Evolutionary conservation across 805 yeast genomes (phyloP).

Genomic region (Nakazawaea ernobii): DNA sequence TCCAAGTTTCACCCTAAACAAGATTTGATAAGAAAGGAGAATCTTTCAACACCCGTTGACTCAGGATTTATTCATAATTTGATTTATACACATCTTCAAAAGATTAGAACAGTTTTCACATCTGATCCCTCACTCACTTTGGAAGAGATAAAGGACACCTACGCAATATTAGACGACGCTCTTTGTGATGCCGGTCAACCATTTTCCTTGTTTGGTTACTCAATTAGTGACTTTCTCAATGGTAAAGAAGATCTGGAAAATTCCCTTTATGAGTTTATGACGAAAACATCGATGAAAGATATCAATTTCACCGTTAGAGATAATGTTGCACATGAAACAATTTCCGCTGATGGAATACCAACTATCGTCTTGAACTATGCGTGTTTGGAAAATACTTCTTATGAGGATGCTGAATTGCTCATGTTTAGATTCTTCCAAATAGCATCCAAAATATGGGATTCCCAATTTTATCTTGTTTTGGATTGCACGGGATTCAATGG

Average conservation of each 20-base stretch:
- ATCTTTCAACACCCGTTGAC: slow-evolving; percentile 21
- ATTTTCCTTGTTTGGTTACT: slow-evolving; percentile 45
- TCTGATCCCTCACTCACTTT: slow-evolving; percentile 7
- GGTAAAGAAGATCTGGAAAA: slow-evolving; percentile 41
- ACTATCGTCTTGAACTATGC: slow-evolving; percentile 48
- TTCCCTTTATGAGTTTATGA: slow-evolving; percentile 68
- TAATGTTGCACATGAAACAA: slow-evolving; percentile 53
- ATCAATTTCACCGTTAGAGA: slow-evolving; percentile 36
- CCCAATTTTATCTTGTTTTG: slow-evolving; percentile 52
- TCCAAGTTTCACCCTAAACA: slow-evolving; percentile 21
- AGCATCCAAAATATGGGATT: slow-evolving; percentile 67
- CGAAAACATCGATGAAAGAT: slow-evolving; percentile 53
- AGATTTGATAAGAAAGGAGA: slow-evolving; percentile 17
- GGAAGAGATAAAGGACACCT: slow-evolving; percentile 20
- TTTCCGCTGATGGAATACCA: slow-evolving; percentile 70
- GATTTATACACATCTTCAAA: slow-evolving; percentile 44
- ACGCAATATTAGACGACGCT: slow-evolving; percentile 39
- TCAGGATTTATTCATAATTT: slow-evolving; percentile 39
- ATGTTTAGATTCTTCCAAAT: slow-evolving; percentile 58
- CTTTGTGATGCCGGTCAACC: slow-evolving; percentile 56
- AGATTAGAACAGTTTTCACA: slow-evolving; percentile 4
- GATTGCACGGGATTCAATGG: slow-evolving; percentile 64
- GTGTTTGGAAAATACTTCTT: slow-evolving; percentile 28
- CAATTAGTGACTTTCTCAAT: slow-evolving; percentile 48
- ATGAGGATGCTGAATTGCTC: slow-evolving; percentile 41